Evolutionary conservation across 768 basidiomycete genomes (phyloP), one percentile per base, ranked within the genome.

Genomic region (Suillus fuscotomentosus): DNA sequence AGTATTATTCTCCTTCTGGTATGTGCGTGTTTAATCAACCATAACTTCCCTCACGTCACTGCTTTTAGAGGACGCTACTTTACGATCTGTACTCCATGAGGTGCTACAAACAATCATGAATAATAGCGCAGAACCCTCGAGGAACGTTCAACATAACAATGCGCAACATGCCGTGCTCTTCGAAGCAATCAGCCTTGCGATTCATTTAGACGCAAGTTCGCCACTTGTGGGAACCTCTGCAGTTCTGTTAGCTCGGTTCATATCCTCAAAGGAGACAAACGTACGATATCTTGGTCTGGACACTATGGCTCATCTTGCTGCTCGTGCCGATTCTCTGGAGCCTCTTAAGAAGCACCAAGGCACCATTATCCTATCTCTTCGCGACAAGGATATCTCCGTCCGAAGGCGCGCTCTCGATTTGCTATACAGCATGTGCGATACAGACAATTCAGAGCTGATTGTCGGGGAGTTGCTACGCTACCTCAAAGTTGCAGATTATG

Each of bases 361-460:
- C 62, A 98, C 95, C 13, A 98, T 99, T 75, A 97, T 98, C 64
- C 79, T 94, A 42, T 95, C 94, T 10, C 85, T 99, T 22, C 89
- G 96, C 47, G 97, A 99, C 80, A 94, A 96, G 72, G 97, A 99
- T 74, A 97, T 99, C 66, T 96, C 94, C 27, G 96, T 99, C 54
- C 87, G 97, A 41, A 83, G 97, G 62, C 85, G 97, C 59, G 97
- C 95, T 13, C 83, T 99, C 65, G 97, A 99, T 77, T 83, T 99
- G 60, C 83, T 99, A 10, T 99, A 99, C 78, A 97, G 95, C 79
- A 99, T 99, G 97, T 99, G 97, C 76, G 97, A 99, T 74, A 83
- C 90, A n/a, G 91, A 93, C 71, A 99, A 98, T 77, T 94, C 97
- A 6, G 95, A 97, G 74, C 80, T 93, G 66, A 95, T 99, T 70